These are phyloP conservation scores for Solanum sitiens DNA, from an alignment of 257 asterid species.

Conservation along the genomic window DNA sequence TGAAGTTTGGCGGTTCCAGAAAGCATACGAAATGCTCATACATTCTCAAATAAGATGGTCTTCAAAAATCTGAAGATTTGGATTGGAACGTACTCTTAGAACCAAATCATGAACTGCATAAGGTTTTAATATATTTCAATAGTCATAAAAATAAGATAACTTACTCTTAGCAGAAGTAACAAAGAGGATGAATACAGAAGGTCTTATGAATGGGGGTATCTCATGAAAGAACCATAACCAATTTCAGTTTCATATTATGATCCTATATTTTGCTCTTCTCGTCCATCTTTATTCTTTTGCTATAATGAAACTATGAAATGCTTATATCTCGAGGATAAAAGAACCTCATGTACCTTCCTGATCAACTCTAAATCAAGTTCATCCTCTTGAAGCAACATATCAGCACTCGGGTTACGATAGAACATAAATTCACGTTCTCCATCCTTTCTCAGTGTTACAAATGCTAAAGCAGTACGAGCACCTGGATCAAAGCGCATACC, in stretches of 20 bases:
- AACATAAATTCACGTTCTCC: slow-evolving; percentile 99
- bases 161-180: background rate
- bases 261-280: background rate
- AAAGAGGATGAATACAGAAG: background rate
- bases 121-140: background rate
- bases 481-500: slow-evolving; percentile 97
- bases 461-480: slow-evolving; percentile 97
- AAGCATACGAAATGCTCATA: background rate
- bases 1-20: background rate
- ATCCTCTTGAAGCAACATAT: slow-evolving; percentile 69
- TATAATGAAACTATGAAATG: background rate
- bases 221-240: background rate
- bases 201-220: background rate
- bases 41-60: background rate
- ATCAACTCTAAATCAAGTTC: slow-evolving; percentile 81
- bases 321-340: background rate
- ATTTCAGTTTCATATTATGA: background rate
- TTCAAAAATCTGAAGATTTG: background rate
- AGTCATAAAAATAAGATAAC: background rate
- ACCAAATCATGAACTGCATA: background rate
- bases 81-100: background rate
- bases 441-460: slow-evolving; percentile 82
- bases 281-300: background rate
- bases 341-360: slow-evolving; percentile 53
- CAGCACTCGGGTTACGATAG: slow-evolving; percentile 98